A percentile compares a stretch with the other conserved stretches of the same genome.
Conservation (phyloP, 306 rosid species). For the Cucurbita pepo region DNA sequence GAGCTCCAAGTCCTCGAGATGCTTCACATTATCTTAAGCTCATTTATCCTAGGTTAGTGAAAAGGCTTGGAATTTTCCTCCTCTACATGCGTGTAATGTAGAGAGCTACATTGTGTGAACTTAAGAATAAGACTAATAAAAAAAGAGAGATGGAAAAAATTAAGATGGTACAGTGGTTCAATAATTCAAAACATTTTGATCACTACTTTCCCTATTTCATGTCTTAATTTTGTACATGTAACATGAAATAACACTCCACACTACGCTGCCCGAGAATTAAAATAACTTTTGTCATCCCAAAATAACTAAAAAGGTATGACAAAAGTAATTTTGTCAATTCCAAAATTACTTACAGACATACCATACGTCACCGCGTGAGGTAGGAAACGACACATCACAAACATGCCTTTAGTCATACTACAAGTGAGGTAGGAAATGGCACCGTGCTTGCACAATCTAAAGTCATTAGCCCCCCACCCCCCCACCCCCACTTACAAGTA, state of each 20-base stretch:
- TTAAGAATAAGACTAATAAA: neutral
- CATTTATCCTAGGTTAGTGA: neutral
- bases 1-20: neutral
- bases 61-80: neutral
- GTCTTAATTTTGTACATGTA: neutral
- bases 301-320: neutral
- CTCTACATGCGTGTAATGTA: neutral
- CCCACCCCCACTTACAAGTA: neutral
- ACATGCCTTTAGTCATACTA: neutral
- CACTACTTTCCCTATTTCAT: neutral
- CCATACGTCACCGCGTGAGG: too few relatives aligned
- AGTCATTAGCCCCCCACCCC: neutral
- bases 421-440: neutral
- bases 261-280: neutral
- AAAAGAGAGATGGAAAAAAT: neutral
- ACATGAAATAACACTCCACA: neutral
- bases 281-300: neutral
- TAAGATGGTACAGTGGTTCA: neutral
- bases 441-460: slow-evolving; percentile 11
- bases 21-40: neutral
- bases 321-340: neutral
- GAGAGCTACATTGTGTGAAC: neutral
- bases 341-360: neutral
- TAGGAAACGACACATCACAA: too few relatives aligned
- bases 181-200: neutral